Percentiles rank a stretch among this genome's conserved stretches.
These are phyloP conservation scores for Phascolomyces articulosus DNA, from an alignment of 371 early-diverging fungal genomes.

Conservation along the genomic window DNA sequence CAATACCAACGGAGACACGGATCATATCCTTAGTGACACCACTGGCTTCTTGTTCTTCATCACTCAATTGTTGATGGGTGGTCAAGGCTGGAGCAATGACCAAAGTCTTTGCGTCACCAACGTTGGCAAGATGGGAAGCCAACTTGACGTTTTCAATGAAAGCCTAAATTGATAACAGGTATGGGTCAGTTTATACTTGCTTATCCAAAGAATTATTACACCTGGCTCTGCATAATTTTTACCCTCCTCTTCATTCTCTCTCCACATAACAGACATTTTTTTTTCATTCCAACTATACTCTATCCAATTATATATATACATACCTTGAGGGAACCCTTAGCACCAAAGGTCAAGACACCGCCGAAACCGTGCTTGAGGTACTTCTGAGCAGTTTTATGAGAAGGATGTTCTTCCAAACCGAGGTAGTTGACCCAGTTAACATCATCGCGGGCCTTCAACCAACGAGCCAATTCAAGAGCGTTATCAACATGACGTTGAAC, in stretches of 20 bases:
- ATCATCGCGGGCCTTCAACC: slow-evolving; percentile 71
- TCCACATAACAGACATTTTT: no score
- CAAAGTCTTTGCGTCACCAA: slow-evolving; percentile 88
- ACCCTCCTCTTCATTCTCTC: no score
- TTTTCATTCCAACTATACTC: no score
- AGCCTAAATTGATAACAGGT: slow-evolving; percentile 9
- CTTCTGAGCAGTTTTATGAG: slow-evolving; percentile 76
- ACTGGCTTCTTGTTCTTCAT: slow-evolving; percentile 73
- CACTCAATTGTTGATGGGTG: slow-evolving; percentile 85
- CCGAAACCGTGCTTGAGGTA: slow-evolving; percentile 82
- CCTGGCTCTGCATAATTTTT: no score
- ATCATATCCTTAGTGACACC: slow-evolving; percentile 87
- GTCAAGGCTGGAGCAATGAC: slow-evolving; percentile 86
- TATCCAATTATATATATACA: background rate
- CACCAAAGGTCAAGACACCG: slow-evolving; percentile 85
- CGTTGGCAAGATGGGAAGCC: slow-evolving; percentile 86
- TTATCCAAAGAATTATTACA: background rate
- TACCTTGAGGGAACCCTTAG: slow-evolving; percentile 60
- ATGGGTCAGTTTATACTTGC: background rate
- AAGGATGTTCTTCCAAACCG: slow-evolving; percentile 75
- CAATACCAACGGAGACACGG: slow-evolving; percentile 86
- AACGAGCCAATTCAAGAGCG: slow-evolving; percentile 75
- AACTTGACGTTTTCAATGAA: slow-evolving; percentile 80
- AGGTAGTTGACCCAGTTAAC: slow-evolving; percentile 86
- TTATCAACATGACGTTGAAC: slow-evolving; percentile 87